These are phyloP conservation scores for Malania oleifera DNA, from an alignment of 164 flowering plant species.

Conservation along the genomic window DNA sequence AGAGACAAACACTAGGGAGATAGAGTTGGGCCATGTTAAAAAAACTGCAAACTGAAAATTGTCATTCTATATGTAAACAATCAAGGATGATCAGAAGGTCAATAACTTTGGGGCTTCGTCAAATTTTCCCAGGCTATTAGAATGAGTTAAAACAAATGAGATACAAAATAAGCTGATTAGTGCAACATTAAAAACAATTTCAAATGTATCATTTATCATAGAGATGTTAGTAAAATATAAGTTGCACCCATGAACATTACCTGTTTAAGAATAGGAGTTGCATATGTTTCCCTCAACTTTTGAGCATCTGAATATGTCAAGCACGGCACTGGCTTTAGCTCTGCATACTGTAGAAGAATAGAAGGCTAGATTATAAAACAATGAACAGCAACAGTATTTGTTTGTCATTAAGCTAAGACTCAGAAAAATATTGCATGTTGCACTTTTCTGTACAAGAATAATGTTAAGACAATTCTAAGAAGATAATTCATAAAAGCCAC, in stretches of 20 bases:
- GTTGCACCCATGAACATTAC: conserved; percentile 23
- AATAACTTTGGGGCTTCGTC: no score
- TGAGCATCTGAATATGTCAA: conserved; percentile 79
- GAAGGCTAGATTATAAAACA: not conserved
- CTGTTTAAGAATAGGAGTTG: conserved; percentile 89
- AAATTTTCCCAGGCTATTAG: not conserved
- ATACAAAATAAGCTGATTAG: not conserved
- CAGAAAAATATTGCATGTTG: not conserved
- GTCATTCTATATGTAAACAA: no score
- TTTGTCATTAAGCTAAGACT: not conserved
- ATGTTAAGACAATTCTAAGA: not conserved
- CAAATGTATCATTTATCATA: not conserved
- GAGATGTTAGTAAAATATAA: not conserved
- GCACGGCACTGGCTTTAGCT: conserved; percentile 96
- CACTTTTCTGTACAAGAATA: not conserved
- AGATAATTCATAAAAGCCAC: conserved; percentile 1
- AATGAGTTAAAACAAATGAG: not conserved
- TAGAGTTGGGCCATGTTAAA: no score
- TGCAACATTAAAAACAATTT: not conserved
- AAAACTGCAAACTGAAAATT: no score
- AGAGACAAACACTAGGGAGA: no score
- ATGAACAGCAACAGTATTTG: not conserved
- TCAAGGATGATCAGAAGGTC: no score
- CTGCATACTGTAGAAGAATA: conserved; percentile 69
- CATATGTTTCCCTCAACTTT: conserved; percentile 64